Evolutionary conservation across 371 early-diverging fungal genomes (phyloP), one percentile per base, ranked within the genome.

Genomic region (Capillidium heterosporum): DNA sequence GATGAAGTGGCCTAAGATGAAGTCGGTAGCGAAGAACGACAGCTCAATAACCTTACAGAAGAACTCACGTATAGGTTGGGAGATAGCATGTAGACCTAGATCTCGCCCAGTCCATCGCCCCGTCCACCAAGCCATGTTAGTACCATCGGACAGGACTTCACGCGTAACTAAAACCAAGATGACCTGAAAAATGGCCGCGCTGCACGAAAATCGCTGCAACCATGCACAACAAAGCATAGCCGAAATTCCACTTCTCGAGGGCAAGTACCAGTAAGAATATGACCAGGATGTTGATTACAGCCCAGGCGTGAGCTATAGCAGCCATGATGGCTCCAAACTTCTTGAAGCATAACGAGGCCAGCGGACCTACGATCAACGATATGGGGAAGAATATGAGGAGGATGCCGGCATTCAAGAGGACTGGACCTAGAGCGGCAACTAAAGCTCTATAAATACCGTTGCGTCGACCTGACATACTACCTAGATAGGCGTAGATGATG

Each of bases 71-170:
- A 77, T 61, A 3, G 87, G 86, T 62, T 83, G 81, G 23, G 81
- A 77, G 10, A 81, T 59, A 11, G 76, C 81, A 65, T 71, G 63
- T 63, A 67, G 74, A 60, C 88, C 88, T 68, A 85, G 71, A 42
- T 82, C 87, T 44, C 81, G 78, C 27, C 81, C 82, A 47, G 81
- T 78, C 89, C 91, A 91, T 55, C 75, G 76, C 27, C 91, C 91
- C 2, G 85, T 83, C 91, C 89, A 91, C 89, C 89, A 89, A 8
- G 88, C 89, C 31, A 78, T 69, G 61, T 87, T 86, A 21, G 84
- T 71, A 61, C 80, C 82, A 62, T 84, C 85, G 62, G 85, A 80
- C 55, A 80, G 80, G 66, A 82, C 80, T 67, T 87, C 88, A 35
- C 88, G 76, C 31, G 89, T 81, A 46, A 90, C 65, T 57, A 84